Base-by-base conservation (phyloP, 2,329 filamentous ascomycete genomes). In the Colletotrichum gloeosporioides region DNA sequence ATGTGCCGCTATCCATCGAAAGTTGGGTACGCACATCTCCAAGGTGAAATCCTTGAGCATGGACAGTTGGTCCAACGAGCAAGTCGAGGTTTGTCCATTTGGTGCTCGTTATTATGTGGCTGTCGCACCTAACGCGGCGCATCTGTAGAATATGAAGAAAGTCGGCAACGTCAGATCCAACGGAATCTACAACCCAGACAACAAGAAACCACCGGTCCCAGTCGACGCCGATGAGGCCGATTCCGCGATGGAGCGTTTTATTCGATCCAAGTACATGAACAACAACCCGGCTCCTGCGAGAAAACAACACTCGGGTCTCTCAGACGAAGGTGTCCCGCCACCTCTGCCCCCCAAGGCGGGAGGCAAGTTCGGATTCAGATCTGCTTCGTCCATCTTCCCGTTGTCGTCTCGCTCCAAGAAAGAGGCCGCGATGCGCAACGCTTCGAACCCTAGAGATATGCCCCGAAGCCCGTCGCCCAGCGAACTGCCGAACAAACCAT, bases 11-110 rank as follows among this genome's bases (percentile, higher is more conserved):
- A 91, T 99, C 82, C 97, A 99, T 88, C 95, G 97, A 82, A 99
- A 99, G 87, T 89, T 99, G 82, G 97, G 97, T 77, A 99, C 97
- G 55, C 97, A 99, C 85, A 95, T 99, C 78, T 98, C 96, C 79
- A 99, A 99, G 85, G 96, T 99, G 88, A 99, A 99, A 86, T 99
- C 96, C 49, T 86, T 99, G 87, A 99, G 95, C 85, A 99, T 99
- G 96, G 97, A 99, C 86, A 97, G 94, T 80, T 99, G 97, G 97
- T 93, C 95, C 65, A 93, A 94, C 82, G 97, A 99, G 77, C 97
- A 99, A 87, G 96, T 99, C 78, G 97, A 99, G 87, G 96, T 98
- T 88, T 86, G 91, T 86, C 69, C 39, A 16, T 39, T 25, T 75
- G 44, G 13, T 69, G 61, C 34, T 34, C 32, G 16, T 18, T 31